These are phyloP conservation scores for Cystobasidium sp. DNA, from an alignment of 1,284 basidiomycete species.

Conservation along the genomic window DNA sequence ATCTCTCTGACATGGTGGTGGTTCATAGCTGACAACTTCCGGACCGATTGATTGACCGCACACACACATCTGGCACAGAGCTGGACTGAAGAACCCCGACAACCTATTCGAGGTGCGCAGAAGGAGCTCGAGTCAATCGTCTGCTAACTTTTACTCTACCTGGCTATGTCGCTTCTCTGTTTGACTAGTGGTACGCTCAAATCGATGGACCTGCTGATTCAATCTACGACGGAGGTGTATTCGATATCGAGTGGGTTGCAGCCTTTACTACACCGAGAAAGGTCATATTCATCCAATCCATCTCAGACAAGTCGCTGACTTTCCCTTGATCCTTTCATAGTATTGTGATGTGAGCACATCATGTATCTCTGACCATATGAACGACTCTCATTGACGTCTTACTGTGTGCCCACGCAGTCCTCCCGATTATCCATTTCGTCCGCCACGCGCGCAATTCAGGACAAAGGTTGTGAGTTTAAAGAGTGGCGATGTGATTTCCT, in stretches of 20 bases:
- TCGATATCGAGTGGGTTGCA: conserved; percentile 63
- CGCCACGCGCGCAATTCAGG: conserved; percentile 98
- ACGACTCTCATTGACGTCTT: too few relatives aligned
- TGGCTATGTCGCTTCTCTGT: not conserved
- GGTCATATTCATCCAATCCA: too few relatives aligned
- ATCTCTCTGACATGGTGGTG: not conserved
- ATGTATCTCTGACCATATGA: not conserved
- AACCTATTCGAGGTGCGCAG: conserved; percentile 42
- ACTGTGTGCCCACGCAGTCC: conserved; percentile 68
- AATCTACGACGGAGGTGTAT: conserved; percentile 84
- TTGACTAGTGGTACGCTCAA: conserved; percentile 38
- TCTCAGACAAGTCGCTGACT: not conserved
- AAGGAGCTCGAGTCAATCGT: too few relatives aligned
- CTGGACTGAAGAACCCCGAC: conserved; percentile 40
- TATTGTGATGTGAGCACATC: conserved; percentile 60
- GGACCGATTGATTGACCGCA: not conserved
- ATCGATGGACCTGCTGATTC: conserved; percentile 64
- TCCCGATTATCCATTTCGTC: conserved; percentile 97
- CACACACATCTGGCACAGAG: conserved; percentile 9
- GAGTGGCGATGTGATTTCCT: conserved; percentile 8
- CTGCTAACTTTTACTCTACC: not conserved
- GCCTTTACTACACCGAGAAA: too few relatives aligned
- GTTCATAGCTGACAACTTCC: not conserved
- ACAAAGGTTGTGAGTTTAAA: conserved; percentile 67
- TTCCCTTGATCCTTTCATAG: conserved; percentile 52